phyloP scores from a whole-genome alignment of 23 red algal species.

The Chondrus crispus region DNA sequence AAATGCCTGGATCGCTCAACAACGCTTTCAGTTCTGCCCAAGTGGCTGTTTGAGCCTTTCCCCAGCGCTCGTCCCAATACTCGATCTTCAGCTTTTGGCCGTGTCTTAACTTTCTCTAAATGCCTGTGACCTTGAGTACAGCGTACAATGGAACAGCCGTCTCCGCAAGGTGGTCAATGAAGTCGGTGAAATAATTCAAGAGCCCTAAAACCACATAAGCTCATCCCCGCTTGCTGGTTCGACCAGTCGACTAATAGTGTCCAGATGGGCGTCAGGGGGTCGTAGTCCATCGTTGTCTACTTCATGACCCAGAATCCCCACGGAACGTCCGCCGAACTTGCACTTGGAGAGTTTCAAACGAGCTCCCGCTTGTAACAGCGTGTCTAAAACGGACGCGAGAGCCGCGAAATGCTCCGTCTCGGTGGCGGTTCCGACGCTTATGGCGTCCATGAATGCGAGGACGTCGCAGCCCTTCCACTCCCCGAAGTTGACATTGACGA shows the following conservation, averaged over 20 bases:
- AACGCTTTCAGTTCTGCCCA: background rate
- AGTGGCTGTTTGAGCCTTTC: background rate
- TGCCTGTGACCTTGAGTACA: background rate
- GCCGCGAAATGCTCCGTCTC: background rate
- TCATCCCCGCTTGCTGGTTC: background rate
- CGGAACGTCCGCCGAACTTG: background rate
- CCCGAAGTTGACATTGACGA: background rate
- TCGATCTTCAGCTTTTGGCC: background rate
- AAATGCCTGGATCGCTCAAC: background rate
- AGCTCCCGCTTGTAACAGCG: background rate
- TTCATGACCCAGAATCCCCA: background rate
- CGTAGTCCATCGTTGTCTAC: background rate
- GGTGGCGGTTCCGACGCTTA: background rate
- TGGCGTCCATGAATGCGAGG: background rate
- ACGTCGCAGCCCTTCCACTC: background rate
- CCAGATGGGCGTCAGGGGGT: background rate
- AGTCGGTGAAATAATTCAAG: background rate
- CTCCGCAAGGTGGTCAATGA: background rate
- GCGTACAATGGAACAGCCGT: background rate
- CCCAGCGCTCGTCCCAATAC: background rate
- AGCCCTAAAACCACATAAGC: conserved; percentile 7
- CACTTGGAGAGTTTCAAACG: background rate
- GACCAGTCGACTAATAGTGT: background rate
- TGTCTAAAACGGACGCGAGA: background rate
- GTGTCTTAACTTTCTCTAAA: background rate